A percentile compares a stretch with the other conserved stretches of the same genome.
Conservation (phyloP, 2,329 filamentous ascomycete species). For the Alternaria brassicicola region DNA sequence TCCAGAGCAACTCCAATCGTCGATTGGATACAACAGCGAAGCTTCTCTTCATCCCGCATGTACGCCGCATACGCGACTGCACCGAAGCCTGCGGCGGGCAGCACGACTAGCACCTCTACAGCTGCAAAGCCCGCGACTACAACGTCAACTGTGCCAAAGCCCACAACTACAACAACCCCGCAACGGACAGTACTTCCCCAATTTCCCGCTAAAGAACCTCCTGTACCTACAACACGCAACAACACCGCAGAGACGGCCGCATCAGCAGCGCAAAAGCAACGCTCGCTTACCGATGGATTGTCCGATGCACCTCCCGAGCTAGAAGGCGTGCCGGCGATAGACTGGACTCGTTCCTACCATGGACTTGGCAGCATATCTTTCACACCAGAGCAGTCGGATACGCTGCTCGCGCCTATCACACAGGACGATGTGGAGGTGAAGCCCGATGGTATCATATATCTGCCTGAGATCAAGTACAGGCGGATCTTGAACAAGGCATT, state of each 20-base stretch:
- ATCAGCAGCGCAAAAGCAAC: conserved; percentile 36
- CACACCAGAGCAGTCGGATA: conserved; percentile 68
- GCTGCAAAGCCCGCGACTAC: conserved; percentile 22
- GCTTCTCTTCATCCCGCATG: conserved; percentile 29
- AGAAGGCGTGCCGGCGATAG: conserved; percentile 62
- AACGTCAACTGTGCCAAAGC: conserved; percentile 15
- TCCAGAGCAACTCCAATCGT: conserved; percentile 23
- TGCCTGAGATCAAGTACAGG: conserved; percentile 98
- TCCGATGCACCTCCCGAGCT: conserved; percentile 56
- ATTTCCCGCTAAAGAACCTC: conserved; percentile 41
- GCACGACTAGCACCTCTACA: conserved; percentile 14
- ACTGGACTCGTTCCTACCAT: conserved; percentile 86
- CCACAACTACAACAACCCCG: conserved; percentile 23
- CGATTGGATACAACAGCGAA: conserved; percentile 24
- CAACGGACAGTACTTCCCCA: conserved; percentile 37
- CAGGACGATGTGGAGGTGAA: conserved; percentile 91
- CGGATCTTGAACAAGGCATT: conserved; percentile 89
- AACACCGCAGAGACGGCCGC: conserved; percentile 35
- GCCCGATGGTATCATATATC: conserved; percentile 93
- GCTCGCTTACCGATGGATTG: conserved; percentile 58
- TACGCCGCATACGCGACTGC: conserved; percentile 34
- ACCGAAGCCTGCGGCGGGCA: conserved; percentile 23
- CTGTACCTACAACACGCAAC: conserved; percentile 41
- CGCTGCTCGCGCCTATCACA: conserved; percentile 71
- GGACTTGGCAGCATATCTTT: conserved; percentile 76